Evolutionary conservation across 345 rosid species (phyloP).

Genomic region (Gossypium ekmanianum): DNA sequence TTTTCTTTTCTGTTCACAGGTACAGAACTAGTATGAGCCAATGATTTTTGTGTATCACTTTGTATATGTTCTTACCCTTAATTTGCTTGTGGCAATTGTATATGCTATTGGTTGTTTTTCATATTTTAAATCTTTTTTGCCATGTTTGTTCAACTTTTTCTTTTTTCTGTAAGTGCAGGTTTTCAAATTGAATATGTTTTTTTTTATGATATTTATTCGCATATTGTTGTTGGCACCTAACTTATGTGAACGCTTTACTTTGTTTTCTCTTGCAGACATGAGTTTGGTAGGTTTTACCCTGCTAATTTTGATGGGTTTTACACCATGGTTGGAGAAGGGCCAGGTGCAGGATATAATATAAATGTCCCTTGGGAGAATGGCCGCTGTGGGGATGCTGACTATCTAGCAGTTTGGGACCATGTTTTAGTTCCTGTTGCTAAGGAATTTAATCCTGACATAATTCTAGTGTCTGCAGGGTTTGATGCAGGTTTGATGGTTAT

Average conservation of each 20-base stretch:
- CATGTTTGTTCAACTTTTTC: background rate
- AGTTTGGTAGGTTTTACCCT: slow-evolving; percentile 80
- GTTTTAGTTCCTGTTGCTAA: slow-evolving; percentile 77
- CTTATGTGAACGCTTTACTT: background rate
- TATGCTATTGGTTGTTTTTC: background rate
- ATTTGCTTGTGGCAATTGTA: background rate
- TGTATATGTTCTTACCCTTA: slow-evolving; percentile 9
- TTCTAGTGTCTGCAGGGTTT: slow-evolving; percentile 84
- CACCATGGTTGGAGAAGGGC: slow-evolving; percentile 85
- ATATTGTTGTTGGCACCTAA: background rate
- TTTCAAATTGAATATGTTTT: background rate
- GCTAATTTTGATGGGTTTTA: slow-evolving; percentile 70
- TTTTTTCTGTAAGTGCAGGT: background rate
- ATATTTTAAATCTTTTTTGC: background rate
- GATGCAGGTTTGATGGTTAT: slow-evolving; percentile 70
- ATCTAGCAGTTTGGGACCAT: slow-evolving; percentile 91
- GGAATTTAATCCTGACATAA: slow-evolving; percentile 73
- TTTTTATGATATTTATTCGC: background rate
- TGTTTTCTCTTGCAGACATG: slow-evolving; percentile 58
- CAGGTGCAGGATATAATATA: slow-evolving; percentile 85
- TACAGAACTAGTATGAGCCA: slow-evolving; percentile 21
- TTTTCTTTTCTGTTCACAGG: slow-evolving; percentile 99
- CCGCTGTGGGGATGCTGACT: slow-evolving; percentile 84
- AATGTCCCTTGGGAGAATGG: slow-evolving; percentile 95
- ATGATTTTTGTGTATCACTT: slow-evolving; percentile 8